These are phyloP conservation scores for Sporothrix luriei DNA, from an alignment of 2,329 filamentous ascomycete genomes.

Conservation along the genomic window DNA sequence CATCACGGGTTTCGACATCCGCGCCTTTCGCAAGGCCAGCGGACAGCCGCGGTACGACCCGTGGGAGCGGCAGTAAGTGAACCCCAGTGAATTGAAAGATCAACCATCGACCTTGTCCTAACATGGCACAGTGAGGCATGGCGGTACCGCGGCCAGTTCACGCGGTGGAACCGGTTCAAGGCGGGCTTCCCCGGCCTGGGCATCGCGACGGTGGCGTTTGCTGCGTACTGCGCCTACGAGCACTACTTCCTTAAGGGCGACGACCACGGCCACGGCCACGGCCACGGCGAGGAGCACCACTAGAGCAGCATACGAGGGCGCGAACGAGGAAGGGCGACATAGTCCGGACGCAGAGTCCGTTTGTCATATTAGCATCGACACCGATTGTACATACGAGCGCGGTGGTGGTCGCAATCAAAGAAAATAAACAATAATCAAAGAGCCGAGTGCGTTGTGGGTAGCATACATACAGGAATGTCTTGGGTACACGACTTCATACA, in stretches of 20 bases:
- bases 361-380: constrained; percentile 25
- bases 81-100: not conserved
- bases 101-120: not conserved
- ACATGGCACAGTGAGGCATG: constrained; percentile 75
- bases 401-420: constrained; percentile 13
- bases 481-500: not conserved
- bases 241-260: constrained; percentile 76
- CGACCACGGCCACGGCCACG: constrained; percentile 62
- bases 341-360: not conserved
- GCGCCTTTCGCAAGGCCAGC: constrained; percentile 73
- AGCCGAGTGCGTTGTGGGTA: not conserved
- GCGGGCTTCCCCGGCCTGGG: constrained; percentile 85
- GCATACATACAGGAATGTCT: not conserved
- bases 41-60: constrained; percentile 65
- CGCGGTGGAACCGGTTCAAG: constrained; percentile 86
- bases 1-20: constrained; percentile 90
- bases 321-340: not conserved
- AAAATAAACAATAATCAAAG: constrained; percentile 1
- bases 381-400: constrained; percentile 27
- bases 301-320: constrained; percentile 41
- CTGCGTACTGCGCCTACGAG: constrained; percentile 86
- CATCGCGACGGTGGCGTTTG: constrained; percentile 88
- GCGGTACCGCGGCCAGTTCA: constrained; percentile 89
- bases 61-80: constrained; percentile 65
- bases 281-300: constrained; percentile 60